These are phyloP conservation scores for Neospora caninum DNA, from an alignment of 169 alveolate genomes.

Conservation along the genomic window DNA sequence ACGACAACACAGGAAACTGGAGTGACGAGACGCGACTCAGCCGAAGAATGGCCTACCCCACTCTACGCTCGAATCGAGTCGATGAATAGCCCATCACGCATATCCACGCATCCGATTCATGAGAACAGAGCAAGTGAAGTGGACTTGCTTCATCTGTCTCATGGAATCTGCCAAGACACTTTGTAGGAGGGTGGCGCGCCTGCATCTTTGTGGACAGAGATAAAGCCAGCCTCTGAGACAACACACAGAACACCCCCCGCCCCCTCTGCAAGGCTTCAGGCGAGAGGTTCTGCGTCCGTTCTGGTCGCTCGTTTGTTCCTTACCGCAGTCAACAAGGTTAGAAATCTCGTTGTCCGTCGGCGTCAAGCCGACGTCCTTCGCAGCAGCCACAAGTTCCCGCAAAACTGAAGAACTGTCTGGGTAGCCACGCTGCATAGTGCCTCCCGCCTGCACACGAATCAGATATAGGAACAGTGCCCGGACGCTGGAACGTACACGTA, in stretches of 20 bases:
- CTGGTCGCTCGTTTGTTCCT: not conserved
- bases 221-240: too few relatives aligned
- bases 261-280: too few relatives aligned
- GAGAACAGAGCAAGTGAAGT: not conserved
- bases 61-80: not conserved
- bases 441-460: conserved; percentile 56
- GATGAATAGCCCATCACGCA: not conserved
- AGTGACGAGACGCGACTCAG: not conserved
- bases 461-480: not conserved
- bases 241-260: too few relatives aligned
- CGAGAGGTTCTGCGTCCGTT: too few relatives aligned
- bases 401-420: conserved; percentile 39
- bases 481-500: not conserved
- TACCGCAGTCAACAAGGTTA: conserved; percentile 55
- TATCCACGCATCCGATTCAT: not conserved
- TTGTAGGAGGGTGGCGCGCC: too few relatives aligned
- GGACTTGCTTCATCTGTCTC: not conserved
- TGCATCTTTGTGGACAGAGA: too few relatives aligned
- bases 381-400: conserved; percentile 24
- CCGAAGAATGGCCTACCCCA: not conserved
- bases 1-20: not conserved
- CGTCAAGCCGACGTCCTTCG: conserved; percentile 52
- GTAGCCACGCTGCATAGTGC: conserved; percentile 28
- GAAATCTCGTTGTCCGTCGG: conserved; percentile 51
- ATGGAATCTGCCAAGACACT: too few relatives aligned